Percentiles rank a stretch among this genome's conserved stretches.
Conservation (phyloP, 2,329 filamentous ascomycete species). For the Diaporthe nobilis region DNA sequence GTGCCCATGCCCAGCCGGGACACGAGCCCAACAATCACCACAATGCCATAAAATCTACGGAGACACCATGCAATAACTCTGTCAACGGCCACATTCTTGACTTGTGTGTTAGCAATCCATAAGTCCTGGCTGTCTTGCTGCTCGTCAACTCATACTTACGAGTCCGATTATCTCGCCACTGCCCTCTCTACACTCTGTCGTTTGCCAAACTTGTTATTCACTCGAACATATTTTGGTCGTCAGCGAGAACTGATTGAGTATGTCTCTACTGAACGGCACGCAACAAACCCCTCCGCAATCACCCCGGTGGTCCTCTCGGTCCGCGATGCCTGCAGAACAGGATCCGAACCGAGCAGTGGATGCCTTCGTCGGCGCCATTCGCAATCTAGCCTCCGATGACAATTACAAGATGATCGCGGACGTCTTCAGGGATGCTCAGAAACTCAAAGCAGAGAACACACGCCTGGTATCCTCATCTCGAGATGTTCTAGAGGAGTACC, state of each 20-base stretch:
- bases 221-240: too few species aligned
- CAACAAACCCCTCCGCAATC: slow-evolving; percentile 27
- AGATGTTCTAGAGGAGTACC: slow-evolving; percentile 53
- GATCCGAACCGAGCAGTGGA: slow-evolving; percentile 47
- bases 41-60: not conserved
- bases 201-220: not conserved
- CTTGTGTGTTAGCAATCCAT: not conserved
- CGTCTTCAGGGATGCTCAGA: slow-evolving; percentile 52
- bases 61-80: not conserved
- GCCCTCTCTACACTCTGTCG: not conserved
- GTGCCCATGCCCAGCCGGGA: not conserved
- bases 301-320: slow-evolving; percentile 4
- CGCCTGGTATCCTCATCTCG: slow-evolving; percentile 50
- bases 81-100: not conserved
- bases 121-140: not conserved
- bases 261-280: not conserved
- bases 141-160: not conserved
- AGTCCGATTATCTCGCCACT: not conserved
- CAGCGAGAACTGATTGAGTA: not conserved
- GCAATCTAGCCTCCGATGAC: slow-evolving; percentile 50
- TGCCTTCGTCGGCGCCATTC: slow-evolving; percentile 52
- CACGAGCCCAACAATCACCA: not conserved
- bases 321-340: slow-evolving; percentile 26
- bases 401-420: slow-evolving; percentile 53
- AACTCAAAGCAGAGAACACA: slow-evolving; percentile 50